These are phyloP conservation scores for Jamesozyma spencerorum DNA, from an alignment of 805 yeast species.

Conservation along the genomic window DNA sequence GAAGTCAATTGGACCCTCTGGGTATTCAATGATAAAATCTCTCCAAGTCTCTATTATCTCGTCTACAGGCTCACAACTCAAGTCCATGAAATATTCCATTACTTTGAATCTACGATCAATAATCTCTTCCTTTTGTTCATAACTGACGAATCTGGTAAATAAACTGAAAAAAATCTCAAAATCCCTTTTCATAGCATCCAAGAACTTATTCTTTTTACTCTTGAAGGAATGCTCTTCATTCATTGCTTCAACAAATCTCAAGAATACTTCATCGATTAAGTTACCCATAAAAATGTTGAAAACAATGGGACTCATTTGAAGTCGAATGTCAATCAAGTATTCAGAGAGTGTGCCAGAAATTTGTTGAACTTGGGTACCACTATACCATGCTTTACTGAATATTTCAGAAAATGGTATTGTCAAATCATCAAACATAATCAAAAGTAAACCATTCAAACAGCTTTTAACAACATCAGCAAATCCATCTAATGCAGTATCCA, in stretches of 20 bases:
- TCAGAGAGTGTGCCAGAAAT: slow-evolving; percentile 68
- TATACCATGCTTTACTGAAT: slow-evolving; percentile 65
- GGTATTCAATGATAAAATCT: slow-evolving; percentile 52
- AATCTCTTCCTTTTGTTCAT: slow-evolving; percentile 29
- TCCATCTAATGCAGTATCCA: slow-evolving; percentile 66
- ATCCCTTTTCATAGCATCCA: slow-evolving; percentile 51
- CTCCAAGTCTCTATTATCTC: slow-evolving; percentile 49
- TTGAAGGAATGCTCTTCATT: slow-evolving; percentile 35
- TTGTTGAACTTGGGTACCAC: slow-evolving; percentile 47
- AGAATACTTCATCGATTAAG: slow-evolving; percentile 42
- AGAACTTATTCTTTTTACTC: slow-evolving; percentile 34
- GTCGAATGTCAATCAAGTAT: slow-evolving; percentile 56
- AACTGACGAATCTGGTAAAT: slow-evolving; percentile 38
- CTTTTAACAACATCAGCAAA: slow-evolving; percentile 65
- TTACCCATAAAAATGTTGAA: slow-evolving; percentile 47
- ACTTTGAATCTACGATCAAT: slow-evolving; percentile 45
- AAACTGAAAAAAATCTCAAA: slow-evolving; percentile 45
- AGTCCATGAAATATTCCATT: slow-evolving; percentile 53
- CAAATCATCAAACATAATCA: slow-evolving; percentile 65
- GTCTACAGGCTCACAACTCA: slow-evolving; percentile 40
- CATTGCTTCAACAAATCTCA: slow-evolving; percentile 42
- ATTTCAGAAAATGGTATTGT: slow-evolving; percentile 50
- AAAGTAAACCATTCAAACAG: slow-evolving; percentile 46
- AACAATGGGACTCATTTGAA: slow-evolving; percentile 42
- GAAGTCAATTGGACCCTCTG: slow-evolving; percentile 69